phyloP scores from a whole-genome alignment of 1,284 basidiomycete species.

The Ganoderma resinaceum region DNA sequence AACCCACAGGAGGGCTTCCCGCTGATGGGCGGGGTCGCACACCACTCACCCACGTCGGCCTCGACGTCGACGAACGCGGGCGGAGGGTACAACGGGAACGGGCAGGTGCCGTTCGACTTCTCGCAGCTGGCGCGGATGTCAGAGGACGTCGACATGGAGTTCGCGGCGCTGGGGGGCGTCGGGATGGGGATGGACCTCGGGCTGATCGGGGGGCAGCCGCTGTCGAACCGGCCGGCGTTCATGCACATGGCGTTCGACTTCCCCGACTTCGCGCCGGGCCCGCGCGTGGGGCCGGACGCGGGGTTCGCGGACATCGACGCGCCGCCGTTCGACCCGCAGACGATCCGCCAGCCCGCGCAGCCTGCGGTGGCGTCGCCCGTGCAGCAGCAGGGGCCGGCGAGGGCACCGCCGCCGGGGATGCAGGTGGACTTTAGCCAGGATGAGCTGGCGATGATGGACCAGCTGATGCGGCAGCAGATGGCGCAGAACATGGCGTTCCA shows the following conservation, averaged over 20 bases:
- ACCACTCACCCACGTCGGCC: neutral
- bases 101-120: conserved; percentile 1
- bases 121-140: conserved; percentile 13
- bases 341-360: conserved; percentile 5
- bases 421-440: conserved; percentile 37
- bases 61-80: conserved; percentile 3
- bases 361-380: neutral
- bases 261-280: conserved; percentile 29
- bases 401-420: conserved; percentile 25
- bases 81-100: conserved; percentile 11
- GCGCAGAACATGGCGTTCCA: conserved; percentile 16
- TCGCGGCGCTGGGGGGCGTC: conserved; percentile 30
- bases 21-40: conserved; percentile 3
- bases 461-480: conserved; percentile 38
- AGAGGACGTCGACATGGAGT: conserved; percentile 36
- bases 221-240: conserved; percentile 34
- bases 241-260: conserved; percentile 34
- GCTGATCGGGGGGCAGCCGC: conserved; percentile 32
- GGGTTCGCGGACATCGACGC: conserved; percentile 31
- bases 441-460: conserved; percentile 41
- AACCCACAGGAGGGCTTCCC: conserved; percentile 17
- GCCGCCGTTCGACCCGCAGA: conserved; percentile 17
- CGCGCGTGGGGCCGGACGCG: conserved; percentile 12
- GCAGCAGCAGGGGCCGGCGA: conserved; percentile 7
- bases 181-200: conserved; percentile 35